Evolutionary conservation across 2,329 filamentous ascomycete species (phyloP).

Genomic region (Falciphora oryzae): DNA sequence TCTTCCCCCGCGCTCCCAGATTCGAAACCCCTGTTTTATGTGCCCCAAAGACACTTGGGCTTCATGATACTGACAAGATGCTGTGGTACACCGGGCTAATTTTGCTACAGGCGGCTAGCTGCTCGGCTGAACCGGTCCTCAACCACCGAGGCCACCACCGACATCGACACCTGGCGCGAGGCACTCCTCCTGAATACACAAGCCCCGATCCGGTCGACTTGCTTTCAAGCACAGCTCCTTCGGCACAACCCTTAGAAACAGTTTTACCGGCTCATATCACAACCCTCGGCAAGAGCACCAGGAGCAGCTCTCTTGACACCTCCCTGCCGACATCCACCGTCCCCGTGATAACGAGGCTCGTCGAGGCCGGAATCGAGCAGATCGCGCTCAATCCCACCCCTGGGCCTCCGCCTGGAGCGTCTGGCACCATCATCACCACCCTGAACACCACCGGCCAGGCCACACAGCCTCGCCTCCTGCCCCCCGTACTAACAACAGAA

Average conservation of each 20-base stretch:
- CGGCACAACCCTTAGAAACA: not conserved
- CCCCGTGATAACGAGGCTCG: not conserved
- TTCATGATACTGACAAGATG: slow-evolving; percentile 1
- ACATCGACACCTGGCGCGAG: not conserved
- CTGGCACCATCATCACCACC: slow-evolving; percentile 3
- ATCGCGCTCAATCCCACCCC: not conserved
- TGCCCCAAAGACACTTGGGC: not conserved
- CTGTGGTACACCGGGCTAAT: not conserved
- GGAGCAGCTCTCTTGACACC: not conserved
- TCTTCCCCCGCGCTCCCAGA: not conserved
- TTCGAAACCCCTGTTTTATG: not conserved
- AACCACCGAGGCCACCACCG: not conserved
- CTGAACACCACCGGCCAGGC: slow-evolving; percentile 7
- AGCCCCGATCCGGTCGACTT: not conserved
- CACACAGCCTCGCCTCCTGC: not conserved
- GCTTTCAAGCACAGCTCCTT: not conserved
- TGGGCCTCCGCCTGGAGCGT: slow-evolving; percentile 5
- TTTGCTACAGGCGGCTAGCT: not conserved
- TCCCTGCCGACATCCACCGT: not conserved
- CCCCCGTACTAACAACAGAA: not conserved
- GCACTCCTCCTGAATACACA: not conserved
- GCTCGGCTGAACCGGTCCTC: not conserved
- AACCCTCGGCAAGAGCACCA: not conserved
- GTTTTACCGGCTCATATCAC: not conserved
- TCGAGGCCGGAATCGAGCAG: slow-evolving; percentile 2